A percentile compares a stretch with the other conserved stretches of the same genome.
Evolutionary conservation across 768 basidiomycete genomes (phyloP).

Genomic region (Ramaria sp.): DNA sequence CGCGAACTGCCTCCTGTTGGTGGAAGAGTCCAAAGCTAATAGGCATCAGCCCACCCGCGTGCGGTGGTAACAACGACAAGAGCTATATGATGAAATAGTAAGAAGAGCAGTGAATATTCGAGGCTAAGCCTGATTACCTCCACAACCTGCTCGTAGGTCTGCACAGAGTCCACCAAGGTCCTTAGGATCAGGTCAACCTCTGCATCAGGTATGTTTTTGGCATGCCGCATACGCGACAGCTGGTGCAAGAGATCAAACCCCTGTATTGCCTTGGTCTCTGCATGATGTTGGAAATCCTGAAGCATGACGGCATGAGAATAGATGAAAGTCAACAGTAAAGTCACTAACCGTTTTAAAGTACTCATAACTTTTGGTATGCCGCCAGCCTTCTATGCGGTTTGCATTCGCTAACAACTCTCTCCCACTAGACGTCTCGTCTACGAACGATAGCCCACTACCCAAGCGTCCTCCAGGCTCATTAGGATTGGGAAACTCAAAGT

Average conservation of each 20-base stretch:
- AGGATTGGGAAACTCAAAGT: conserved; percentile 33
- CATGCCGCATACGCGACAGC: conserved; percentile 65
- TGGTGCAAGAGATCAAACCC: conserved; percentile 85
- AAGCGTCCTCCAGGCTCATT: conserved; percentile 36
- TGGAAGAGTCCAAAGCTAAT: conserved; percentile 90
- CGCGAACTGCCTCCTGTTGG: conserved; percentile 64
- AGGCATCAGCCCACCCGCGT: conserved; percentile 74
- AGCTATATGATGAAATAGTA: conserved; percentile 37
- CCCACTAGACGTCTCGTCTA: conserved; percentile 53
- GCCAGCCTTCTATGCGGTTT: conserved; percentile 89
- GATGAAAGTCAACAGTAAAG: background rate
- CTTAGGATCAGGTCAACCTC: conserved; percentile 73
- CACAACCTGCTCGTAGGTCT: conserved; percentile 78
- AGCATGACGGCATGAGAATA: background rate
- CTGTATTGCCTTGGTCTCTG: conserved; percentile 49
- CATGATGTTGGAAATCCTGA: conserved; percentile 58
- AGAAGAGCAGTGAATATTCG: background rate
- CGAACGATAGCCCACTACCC: conserved; percentile 75
- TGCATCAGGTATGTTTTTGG: conserved; percentile 55
- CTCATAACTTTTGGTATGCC: conserved; percentile 70
- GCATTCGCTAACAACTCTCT: conserved; percentile 70
- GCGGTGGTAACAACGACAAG: conserved; percentile 64
- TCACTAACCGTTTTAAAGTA: conserved; percentile 54
- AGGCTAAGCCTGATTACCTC: conserved; percentile 44
- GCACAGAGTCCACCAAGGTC: conserved; percentile 58